Conservation (phyloP, 495 filamentous ascomycete genomes). For the Aspergillus homomorphus region DNA sequence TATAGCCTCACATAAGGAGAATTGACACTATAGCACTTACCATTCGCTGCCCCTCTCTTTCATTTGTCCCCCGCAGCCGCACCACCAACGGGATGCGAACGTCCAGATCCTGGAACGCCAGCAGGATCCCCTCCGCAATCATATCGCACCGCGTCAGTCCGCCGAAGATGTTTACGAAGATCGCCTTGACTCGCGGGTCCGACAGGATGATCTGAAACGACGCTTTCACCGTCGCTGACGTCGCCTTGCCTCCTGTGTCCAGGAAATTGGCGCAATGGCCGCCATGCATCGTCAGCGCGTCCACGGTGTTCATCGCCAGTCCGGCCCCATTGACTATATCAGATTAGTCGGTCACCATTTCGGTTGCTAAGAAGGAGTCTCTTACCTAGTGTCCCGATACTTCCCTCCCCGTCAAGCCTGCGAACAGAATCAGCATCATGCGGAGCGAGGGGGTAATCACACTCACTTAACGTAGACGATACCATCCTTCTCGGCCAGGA, state of each 20-base stretch:
- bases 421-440: constrained; percentile 12
- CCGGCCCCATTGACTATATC: constrained; percentile 76
- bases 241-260: constrained; percentile 89
- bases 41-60: constrained; percentile 71
- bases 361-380: background rate
- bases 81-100: constrained; percentile 77
- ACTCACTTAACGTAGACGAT: constrained; percentile 68
- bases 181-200: constrained; percentile 65
- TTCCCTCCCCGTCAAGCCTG: constrained; percentile 48
- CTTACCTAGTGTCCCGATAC: constrained; percentile 64
- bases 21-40: constrained; percentile 36
- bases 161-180: constrained; percentile 92
- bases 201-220: constrained; percentile 69
- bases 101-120: constrained; percentile 71
- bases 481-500: constrained; percentile 65
- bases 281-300: constrained; percentile 65
- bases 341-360: constrained; percentile 2
- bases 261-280: constrained; percentile 76
- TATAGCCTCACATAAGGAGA: background rate
- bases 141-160: constrained; percentile 82
- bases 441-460: background rate
- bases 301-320: constrained; percentile 89
- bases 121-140: constrained; percentile 79
- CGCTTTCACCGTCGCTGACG: constrained; percentile 74
- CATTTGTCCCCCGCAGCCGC: constrained; percentile 78